Base-by-base conservation (phyloP, 768 basidiomycete species). In the Cystofilobasidium ferigula region DNA sequence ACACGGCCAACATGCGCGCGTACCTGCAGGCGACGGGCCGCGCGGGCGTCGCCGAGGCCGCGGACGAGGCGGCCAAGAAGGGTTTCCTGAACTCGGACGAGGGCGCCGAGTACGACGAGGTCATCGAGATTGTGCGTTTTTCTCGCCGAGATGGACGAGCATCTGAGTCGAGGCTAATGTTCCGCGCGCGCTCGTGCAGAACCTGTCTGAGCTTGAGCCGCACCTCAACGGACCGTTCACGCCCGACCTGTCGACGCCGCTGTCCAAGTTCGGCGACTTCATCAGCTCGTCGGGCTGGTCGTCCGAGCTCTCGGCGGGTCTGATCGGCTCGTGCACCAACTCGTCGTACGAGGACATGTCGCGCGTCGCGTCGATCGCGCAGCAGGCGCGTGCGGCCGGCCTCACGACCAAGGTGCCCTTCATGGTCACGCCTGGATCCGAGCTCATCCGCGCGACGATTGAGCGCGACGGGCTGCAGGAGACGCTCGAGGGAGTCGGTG, bases 251-350 rank as follows among this genome's bases (percentile, higher is more conserved):
- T 87, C 93, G 2, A 98, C 92, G 0, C 92, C 94, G 14, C 77
- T 99, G 18, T 95, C 93, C 18, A 84, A 86, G 71, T 98, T 99
- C 73, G 85, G 83, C 35, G 72, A 79, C 6, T 85, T 94, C 74
- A 80, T 97, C 24, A 79, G 84, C 74, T 83, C 86, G 69, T 87
- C 90, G 75, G 87, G 87, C 14, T 98, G 93, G 90, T 74, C 75
- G 8, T 89, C 92, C 72, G 86, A 89, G 74, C 79, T 98, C 60
- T 87, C 91, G 14, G 94, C 92, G 28, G 84, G 81, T 58, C 81
- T 99, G 32, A 99, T 99, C 72, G 95, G 95, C 28, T 95, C 91
- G n/a, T 99, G 95, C 76, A 99, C 95, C 35, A 99, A 99, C 76
- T 95, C 92, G 67, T 95, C 92, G 7, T 99, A 98, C 74, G 89